phyloP scores from a whole-genome alignment of 2,329 filamentous ascomycete species.

The Zasmidium citrigriseum region DNA sequence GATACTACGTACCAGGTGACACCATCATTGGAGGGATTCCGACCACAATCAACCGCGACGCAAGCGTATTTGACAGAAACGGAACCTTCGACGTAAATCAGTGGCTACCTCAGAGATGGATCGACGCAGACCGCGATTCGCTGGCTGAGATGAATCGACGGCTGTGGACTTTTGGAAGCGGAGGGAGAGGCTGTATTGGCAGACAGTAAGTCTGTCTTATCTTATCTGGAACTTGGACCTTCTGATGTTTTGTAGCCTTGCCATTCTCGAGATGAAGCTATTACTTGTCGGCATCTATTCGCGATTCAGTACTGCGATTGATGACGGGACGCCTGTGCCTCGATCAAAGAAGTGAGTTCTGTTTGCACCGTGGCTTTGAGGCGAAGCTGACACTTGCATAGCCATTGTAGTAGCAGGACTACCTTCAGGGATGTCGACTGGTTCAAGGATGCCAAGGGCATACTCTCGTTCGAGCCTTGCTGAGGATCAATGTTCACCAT shows the following conservation, averaged over 20 bases:
- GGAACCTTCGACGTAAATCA: background rate
- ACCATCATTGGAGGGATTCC: background rate
- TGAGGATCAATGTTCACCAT: too few species aligned
- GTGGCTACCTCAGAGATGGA: background rate
- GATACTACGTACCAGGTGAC: background rate
- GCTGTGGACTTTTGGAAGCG: slow-evolving; percentile 1
- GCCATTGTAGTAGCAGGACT: background rate
- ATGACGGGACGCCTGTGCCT: background rate
- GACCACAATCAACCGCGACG: background rate
- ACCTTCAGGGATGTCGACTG: slow-evolving; percentile 1
- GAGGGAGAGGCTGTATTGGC: slow-evolving; percentile 4
- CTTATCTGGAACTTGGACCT: background rate
- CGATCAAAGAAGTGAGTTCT: background rate
- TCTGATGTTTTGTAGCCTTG: background rate
- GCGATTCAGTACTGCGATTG: background rate
- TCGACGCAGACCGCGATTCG: background rate
- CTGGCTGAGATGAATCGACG: slow-evolving; percentile 3
- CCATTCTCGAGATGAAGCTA: slow-evolving; percentile 2
- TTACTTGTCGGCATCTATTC: background rate
- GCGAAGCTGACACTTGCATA: background rate
- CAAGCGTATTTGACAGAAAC: background rate
- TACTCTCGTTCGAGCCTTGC: background rate
- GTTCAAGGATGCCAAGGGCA: background rate
- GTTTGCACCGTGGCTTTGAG: background rate
- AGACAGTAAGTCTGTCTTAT: background rate